Evolutionary conservation across 805 yeast genomes (phyloP).

Genomic region (Saturnispora halmiae): DNA sequence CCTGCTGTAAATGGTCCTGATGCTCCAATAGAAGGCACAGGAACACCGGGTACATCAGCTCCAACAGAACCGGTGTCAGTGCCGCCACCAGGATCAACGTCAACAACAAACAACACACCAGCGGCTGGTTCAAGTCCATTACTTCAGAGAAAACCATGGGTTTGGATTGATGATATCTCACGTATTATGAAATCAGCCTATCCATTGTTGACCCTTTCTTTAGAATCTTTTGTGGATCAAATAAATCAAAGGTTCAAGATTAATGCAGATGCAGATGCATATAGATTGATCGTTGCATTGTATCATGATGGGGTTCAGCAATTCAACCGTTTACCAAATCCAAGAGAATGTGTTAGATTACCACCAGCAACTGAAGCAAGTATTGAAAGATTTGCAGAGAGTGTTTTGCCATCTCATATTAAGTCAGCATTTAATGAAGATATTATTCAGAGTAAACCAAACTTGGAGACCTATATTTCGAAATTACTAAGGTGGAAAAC

Average conservation of each 20-base stretch:
- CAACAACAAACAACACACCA: not conserved
- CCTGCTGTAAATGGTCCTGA: slow-evolving; percentile 1
- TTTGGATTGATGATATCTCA: slow-evolving; percentile 84
- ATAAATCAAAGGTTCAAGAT: slow-evolving; percentile 89
- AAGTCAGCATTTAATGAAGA: slow-evolving; percentile 88
- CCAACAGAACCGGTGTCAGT: slow-evolving; percentile 5
- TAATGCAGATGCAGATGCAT: slow-evolving; percentile 92
- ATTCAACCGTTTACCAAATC: slow-evolving; percentile 75
- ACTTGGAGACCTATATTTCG: slow-evolving; percentile 74
- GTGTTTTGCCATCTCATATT: slow-evolving; percentile 80
- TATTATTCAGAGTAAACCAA: slow-evolving; percentile 79
- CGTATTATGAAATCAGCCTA: slow-evolving; percentile 94
- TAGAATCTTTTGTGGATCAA: slow-evolving; percentile 94
- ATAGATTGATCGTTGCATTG: slow-evolving; percentile 83
- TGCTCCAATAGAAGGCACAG: slow-evolving; percentile 2
- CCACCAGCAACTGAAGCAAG: slow-evolving; percentile 90
- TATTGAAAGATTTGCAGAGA: slow-evolving; percentile 82
- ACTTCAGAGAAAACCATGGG: slow-evolving; percentile 69
- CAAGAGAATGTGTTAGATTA: slow-evolving; percentile 77
- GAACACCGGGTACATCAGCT: not conserved
- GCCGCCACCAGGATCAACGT: slow-evolving; percentile 4
- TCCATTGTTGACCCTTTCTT: slow-evolving; percentile 82
- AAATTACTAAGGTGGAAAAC: slow-evolving; percentile 89
- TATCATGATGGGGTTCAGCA: slow-evolving; percentile 90
- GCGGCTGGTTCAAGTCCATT: too few species aligned